Conservation (phyloP, 495 filamentous ascomycete genomes). For the Alectoria sarmentosa region DNA sequence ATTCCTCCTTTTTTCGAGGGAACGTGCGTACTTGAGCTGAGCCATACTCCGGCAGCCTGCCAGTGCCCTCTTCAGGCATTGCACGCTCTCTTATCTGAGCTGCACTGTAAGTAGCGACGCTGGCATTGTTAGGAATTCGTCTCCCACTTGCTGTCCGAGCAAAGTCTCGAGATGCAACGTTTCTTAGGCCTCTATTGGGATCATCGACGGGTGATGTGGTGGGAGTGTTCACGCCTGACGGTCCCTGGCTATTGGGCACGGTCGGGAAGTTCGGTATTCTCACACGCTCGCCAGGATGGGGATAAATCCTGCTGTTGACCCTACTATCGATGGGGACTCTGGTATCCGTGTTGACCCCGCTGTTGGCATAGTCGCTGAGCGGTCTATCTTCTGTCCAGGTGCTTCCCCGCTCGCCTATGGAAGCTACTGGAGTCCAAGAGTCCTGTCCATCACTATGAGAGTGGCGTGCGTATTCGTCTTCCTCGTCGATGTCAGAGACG, state of each 20-base stretch:
- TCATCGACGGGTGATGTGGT: constrained; percentile 11
- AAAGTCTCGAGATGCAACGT: constrained; percentile 23
- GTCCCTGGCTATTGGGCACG: constrained; percentile 22
- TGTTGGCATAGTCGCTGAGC: neutral
- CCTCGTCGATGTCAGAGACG: constrained; percentile 28
- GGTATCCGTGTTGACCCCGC: neutral
- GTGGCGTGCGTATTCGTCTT: constrained; percentile 21
- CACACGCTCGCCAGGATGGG: constrained; percentile 27
- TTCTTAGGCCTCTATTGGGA: constrained; percentile 18
- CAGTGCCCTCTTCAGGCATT: constrained; percentile 10
- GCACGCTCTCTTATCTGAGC: constrained; percentile 1
- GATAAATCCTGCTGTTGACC: constrained; percentile 24
- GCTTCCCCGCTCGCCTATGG: constrained; percentile 17
- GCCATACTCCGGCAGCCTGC: constrained; percentile 14
- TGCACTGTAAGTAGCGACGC: neutral
- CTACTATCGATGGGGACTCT: constrained; percentile 11
- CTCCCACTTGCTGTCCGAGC: constrained; percentile 14
- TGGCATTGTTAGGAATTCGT: neutral
- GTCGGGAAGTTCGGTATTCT: constrained; percentile 28
- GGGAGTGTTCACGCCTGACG: constrained; percentile 16
- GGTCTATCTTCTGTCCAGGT: constrained; percentile 19
- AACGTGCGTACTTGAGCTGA: constrained; percentile 14
- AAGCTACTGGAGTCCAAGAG: constrained; percentile 26
- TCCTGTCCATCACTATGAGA: constrained; percentile 24
- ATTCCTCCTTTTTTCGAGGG: constrained; percentile 18